Evolutionary conservation across 306 rosid species (phyloP).

Genomic region (Mucuna pruriens): DNA sequence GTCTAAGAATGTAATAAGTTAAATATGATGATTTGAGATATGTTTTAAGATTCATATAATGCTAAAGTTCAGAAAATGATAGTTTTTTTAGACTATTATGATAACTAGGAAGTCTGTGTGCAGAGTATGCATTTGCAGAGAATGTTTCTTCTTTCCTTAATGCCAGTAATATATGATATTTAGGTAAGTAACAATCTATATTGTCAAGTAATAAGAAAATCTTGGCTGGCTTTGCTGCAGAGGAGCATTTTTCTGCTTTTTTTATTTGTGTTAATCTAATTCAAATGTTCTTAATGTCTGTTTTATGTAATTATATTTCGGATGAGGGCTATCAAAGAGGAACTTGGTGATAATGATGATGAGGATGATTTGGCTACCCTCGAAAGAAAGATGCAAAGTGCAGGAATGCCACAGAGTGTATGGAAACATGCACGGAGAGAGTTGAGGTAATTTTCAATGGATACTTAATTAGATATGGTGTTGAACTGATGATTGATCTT

Average conservation of each 20-base stretch:
- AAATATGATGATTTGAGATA: constrained; percentile 16
- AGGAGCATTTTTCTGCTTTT: constrained; percentile 29
- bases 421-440: constrained; percentile 98
- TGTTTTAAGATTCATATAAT: not conserved
- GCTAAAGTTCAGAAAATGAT: constrained; percentile 6
- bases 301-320: constrained; percentile 44
- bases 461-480: constrained; percentile 25
- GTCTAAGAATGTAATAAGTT: not conserved
- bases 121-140: not conserved
- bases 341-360: constrained; percentile 97
- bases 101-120: not conserved
- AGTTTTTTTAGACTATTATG: not conserved
- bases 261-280: constrained; percentile 28
- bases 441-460: constrained; percentile 68
- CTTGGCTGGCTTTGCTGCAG: constrained; percentile 12
- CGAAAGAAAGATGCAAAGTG: constrained; percentile 96
- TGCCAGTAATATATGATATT: not conserved
- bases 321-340: constrained; percentile 99
- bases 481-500: constrained; percentile 21
- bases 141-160: not conserved
- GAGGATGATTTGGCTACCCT: constrained; percentile 88
- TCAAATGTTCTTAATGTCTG: constrained; percentile 27
- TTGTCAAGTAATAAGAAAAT: constrained; percentile 9
- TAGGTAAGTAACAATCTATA: constrained; percentile 18
- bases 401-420: constrained; percentile 95